phyloP scores from a whole-genome alignment of 352 stramenopile genomes.

The Pythium sp. region DNA sequence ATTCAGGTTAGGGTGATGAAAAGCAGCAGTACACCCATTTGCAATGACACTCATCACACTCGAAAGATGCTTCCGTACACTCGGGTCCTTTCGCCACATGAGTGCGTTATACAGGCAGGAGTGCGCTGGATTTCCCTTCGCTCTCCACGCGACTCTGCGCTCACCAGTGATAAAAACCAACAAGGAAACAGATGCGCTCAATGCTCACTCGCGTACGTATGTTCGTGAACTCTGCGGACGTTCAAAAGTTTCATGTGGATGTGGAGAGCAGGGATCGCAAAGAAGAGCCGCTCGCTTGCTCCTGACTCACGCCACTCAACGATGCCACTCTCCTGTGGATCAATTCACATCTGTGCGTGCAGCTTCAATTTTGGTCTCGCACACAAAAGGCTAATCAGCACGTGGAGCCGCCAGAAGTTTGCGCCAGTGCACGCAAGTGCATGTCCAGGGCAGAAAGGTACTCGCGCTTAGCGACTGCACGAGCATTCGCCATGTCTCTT shows the following conservation, averaged over 20 bases:
- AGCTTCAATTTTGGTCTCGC: neutral
- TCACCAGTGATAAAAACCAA: neutral
- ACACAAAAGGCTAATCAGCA: neutral
- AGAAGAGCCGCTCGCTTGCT: neutral
- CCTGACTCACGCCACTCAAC: neutral
- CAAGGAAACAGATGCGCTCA: neutral
- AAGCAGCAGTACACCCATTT: neutral
- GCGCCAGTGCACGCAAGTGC: too few species aligned
- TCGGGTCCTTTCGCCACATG: neutral
- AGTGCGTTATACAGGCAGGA: neutral
- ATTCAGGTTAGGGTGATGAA: too few species aligned
- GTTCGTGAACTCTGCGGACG: neutral
- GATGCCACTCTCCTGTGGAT: neutral
- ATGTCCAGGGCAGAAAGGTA: too few species aligned
- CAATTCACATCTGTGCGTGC: neutral
- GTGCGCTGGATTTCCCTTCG: neutral
- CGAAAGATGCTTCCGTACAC: neutral
- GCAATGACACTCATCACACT: neutral
- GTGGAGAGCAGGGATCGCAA: neutral
- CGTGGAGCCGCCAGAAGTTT: neutral
- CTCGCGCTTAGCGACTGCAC: neutral
- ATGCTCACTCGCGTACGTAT: neutral
- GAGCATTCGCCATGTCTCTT: neutral
- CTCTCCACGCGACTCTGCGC: neutral
- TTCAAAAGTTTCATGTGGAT: neutral